These are phyloP conservation scores for Penicillium sp. DNA, from an alignment of 2,329 filamentous ascomycete species.

Conservation along the genomic window DNA sequence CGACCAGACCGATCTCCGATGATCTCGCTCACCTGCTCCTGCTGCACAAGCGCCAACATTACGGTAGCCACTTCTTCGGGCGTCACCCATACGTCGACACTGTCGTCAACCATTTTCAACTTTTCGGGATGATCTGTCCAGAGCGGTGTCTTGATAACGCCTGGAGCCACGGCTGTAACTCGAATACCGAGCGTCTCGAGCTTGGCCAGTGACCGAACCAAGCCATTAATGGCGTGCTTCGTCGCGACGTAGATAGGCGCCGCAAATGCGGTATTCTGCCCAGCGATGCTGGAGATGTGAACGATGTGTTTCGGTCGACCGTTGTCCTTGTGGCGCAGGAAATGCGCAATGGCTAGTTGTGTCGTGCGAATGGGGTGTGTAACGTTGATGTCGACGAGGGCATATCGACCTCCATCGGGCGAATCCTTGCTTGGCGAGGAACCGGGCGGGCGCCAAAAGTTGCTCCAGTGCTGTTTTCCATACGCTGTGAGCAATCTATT, in stretches of 20 bases:
- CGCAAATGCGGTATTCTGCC: slow-evolving; percentile 38
- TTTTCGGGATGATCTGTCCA: slow-evolving; percentile 64
- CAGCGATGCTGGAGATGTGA: slow-evolving; percentile 51
- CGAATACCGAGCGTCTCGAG: slow-evolving; percentile 54
- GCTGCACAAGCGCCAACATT: slow-evolving; percentile 57
- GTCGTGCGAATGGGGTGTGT: slow-evolving; percentile 54
- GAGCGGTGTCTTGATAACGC: slow-evolving; percentile 60
- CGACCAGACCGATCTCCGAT: slow-evolving; percentile 33
- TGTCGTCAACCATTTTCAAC: slow-evolving; percentile 49
- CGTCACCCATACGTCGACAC: slow-evolving; percentile 57
- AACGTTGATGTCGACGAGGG: slow-evolving; percentile 51
- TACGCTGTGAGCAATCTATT: not conserved
- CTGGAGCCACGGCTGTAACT: slow-evolving; percentile 60
- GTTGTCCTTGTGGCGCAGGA: slow-evolving; percentile 35
- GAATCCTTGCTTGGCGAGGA: slow-evolving; percentile 43
- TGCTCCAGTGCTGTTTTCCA: slow-evolving; percentile 43
- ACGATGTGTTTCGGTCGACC: slow-evolving; percentile 44
- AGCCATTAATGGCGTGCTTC: slow-evolving; percentile 50
- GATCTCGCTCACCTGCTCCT: slow-evolving; percentile 42
- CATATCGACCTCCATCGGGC: slow-evolving; percentile 42
- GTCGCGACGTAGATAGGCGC: slow-evolving; percentile 50
- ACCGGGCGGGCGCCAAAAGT: slow-evolving; percentile 52
- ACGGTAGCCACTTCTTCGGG: slow-evolving; percentile 59
- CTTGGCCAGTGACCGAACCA: slow-evolving; percentile 50
- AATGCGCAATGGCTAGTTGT: slow-evolving; percentile 51